These are phyloP conservation scores for Lactifluus subvellereus DNA, from an alignment of 768 basidiomycete genomes.

Conservation along the genomic window DNA sequence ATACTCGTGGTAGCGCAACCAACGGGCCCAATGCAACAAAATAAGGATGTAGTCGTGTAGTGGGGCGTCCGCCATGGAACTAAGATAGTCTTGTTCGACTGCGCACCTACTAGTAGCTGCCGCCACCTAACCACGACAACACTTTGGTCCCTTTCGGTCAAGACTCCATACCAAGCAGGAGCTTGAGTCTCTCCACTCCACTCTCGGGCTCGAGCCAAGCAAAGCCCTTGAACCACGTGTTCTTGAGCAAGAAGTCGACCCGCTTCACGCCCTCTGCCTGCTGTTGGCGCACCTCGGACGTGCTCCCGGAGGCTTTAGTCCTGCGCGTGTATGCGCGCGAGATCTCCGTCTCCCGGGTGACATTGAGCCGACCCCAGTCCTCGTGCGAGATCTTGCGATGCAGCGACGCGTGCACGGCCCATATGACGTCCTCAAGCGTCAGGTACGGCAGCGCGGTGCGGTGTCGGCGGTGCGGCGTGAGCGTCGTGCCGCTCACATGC, in stretches of 20 bases:
- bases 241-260: slow-evolving; percentile 22
- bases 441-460: slow-evolving; percentile 19
- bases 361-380: slow-evolving; percentile 21
- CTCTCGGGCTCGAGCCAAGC: slow-evolving; percentile 20
- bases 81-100: not conserved
- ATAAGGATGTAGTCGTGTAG: not conserved
- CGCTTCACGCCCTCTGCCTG: slow-evolving; percentile 24
- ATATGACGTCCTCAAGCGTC: slow-evolving; percentile 22
- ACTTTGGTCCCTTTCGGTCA: not conserved
- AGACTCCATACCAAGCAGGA: slow-evolving; percentile 11
- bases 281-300: slow-evolving; percentile 11
- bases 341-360: slow-evolving; percentile 21
- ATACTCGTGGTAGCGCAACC: too few species aligned
- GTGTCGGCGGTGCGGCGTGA: slow-evolving; percentile 14
- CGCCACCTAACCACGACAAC: not conserved
- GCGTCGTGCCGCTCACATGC: slow-evolving; percentile 18
- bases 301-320: slow-evolving; percentile 15
- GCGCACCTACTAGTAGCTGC: not conserved
- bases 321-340: slow-evolving; percentile 25
- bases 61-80: not conserved
- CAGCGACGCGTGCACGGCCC: slow-evolving; percentile 16
- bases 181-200: slow-evolving; percentile 20
- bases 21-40: not conserved
- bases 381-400: slow-evolving; percentile 25
- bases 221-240: slow-evolving; percentile 21